Conservation (phyloP, 805 yeast species). For the Zygoascus flipseniorum region DNA sequence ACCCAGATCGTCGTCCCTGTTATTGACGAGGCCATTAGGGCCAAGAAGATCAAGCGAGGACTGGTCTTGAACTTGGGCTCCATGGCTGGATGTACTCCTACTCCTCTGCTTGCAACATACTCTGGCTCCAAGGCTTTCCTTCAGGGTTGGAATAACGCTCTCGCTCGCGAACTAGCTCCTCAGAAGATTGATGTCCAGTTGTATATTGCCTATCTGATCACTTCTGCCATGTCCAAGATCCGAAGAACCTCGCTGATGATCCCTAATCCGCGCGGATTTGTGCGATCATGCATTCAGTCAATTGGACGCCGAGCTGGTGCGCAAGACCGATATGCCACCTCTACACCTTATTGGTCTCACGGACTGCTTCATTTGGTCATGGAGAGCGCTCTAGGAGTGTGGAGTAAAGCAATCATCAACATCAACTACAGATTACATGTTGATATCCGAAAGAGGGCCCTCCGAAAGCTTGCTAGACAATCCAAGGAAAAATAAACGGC, state of each 20-base stretch:
- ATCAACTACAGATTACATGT: constrained; percentile 72
- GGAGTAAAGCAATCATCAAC: constrained; percentile 56
- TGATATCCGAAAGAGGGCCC: constrained; percentile 72
- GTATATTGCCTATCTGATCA: constrained; percentile 78
- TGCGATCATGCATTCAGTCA: constrained; percentile 54
- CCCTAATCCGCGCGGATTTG: constrained; percentile 79
- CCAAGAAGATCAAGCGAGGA: constrained; percentile 38
- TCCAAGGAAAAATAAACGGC: constrained; percentile 9
- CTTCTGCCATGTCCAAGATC: constrained; percentile 93
- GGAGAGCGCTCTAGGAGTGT: constrained; percentile 75
- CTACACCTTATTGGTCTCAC: constrained; percentile 90
- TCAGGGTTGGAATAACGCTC: constrained; percentile 85
- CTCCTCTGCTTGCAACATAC: constrained; percentile 87
- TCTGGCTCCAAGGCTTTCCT: constrained; percentile 94
- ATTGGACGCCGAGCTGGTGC: constrained; percentile 88
- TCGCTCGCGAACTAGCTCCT: constrained; percentile 72
- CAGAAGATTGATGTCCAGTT: constrained; percentile 77
- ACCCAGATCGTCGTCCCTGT: constrained; percentile 73
- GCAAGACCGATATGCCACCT: constrained; percentile 77
- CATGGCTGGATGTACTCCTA: constrained; percentile 88
- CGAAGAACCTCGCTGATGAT: constrained; percentile 63
- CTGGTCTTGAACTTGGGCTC: constrained; percentile 93
- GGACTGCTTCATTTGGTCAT: constrained; percentile 81
- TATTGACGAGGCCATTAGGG: constrained; percentile 45
- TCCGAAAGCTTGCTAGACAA: constrained; percentile 52